Evolutionary conservation across 208 protist species (phyloP).

Genomic region (Strigomonas oncopelti): DNA sequence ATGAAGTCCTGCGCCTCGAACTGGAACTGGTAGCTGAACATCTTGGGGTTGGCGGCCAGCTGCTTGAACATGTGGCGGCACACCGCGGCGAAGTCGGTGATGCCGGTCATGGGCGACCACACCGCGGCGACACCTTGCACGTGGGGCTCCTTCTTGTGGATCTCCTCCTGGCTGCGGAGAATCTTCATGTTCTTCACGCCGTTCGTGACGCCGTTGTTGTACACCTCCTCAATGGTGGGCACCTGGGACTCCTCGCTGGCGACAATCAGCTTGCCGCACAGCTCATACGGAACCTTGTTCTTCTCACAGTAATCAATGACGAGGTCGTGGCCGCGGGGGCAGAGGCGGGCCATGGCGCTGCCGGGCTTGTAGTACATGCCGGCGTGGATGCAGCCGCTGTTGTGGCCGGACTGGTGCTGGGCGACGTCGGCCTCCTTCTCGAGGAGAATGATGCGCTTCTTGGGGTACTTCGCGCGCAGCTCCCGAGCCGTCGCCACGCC

Average conservation of each 20-base stretch:
- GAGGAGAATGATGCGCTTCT: conserved; percentile 70
- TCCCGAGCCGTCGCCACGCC: conserved; percentile 77
- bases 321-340: conserved; percentile 73
- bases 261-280: conserved; percentile 90
- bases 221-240: conserved; percentile 60
- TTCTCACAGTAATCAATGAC: conserved; percentile 86
- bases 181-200: conserved; percentile 78
- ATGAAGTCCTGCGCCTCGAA: conserved; percentile 79
- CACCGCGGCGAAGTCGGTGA: conserved; percentile 78
- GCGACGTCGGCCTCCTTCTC: conserved; percentile 86
- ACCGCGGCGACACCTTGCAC: conserved; percentile 70
- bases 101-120: conserved; percentile 84
- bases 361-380: conserved; percentile 89
- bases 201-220: conserved; percentile 76
- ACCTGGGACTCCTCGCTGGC: conserved; percentile 58
- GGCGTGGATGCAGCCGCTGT: conserved; percentile 89
- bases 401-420: conserved; percentile 88
- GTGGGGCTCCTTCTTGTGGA: conserved; percentile 74
- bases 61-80: conserved; percentile 65
- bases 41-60: conserved; percentile 26
- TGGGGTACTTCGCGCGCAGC: conserved; percentile 58
- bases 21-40: conserved; percentile 57
- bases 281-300: conserved; percentile 73
- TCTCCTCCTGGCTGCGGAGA: conserved; percentile 52
- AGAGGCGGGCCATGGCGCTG: conserved; percentile 77